Evolutionary conservation across 2,329 filamentous ascomycete genomes (phyloP).

Genomic region (Thelonectria olida): DNA sequence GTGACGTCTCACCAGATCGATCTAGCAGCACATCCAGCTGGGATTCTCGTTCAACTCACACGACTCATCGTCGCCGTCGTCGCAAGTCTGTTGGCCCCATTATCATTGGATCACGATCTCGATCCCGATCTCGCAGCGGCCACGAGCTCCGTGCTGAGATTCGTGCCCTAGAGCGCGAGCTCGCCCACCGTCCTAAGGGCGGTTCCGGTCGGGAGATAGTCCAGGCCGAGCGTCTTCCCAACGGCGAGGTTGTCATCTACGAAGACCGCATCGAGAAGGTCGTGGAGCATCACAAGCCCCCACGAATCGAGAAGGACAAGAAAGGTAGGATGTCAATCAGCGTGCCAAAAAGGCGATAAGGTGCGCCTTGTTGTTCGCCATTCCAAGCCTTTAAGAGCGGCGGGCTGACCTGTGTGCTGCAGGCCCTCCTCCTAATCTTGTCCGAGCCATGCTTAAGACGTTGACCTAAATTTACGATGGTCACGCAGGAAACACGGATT

Average conservation of each 20-base stretch:
- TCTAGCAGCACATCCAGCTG: constrained; percentile 48
- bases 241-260: constrained; percentile 71
- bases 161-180: constrained; percentile 68
- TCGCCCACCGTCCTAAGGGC: constrained; percentile 48
- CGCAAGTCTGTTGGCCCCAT: constrained; percentile 40
- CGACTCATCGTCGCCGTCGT: constrained; percentile 40
- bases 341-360: constrained; percentile 75
- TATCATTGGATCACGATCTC: constrained; percentile 54
- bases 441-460: constrained; percentile 77
- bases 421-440: constrained; percentile 71
- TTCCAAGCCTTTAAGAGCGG: constrained; percentile 26
- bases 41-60: constrained; percentile 42
- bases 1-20: constrained; percentile 60
- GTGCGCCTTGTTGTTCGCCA: constrained; percentile 50
- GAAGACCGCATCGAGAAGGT: constrained; percentile 67
- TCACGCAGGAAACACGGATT: too few species aligned
- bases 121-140: constrained; percentile 57
- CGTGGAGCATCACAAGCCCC: constrained; percentile 62
- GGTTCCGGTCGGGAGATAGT: constrained; percentile 61
- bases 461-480: constrained; percentile 71
- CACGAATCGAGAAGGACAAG: constrained; percentile 86
- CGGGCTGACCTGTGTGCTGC: constrained; percentile 45
- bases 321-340: constrained; percentile 96
- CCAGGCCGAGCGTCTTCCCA: constrained; percentile 64
- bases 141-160: constrained; percentile 79